Evolutionary conservation across 169 alveolate genomes (phyloP), one percentile per base, ranked within the genome.

Genomic region (Cryptosporidium baileyi): DNA sequence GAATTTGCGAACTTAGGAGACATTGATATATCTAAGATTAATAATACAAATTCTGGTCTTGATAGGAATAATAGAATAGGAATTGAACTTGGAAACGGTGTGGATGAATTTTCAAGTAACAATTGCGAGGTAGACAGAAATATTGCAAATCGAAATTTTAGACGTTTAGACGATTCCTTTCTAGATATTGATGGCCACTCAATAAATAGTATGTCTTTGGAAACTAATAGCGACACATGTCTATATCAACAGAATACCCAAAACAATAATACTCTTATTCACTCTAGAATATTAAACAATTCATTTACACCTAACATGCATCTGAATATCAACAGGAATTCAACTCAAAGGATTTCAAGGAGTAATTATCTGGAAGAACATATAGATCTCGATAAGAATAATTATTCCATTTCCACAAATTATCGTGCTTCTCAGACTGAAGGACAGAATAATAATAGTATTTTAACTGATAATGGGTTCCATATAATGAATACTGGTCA

Each of bases 141-240:
- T 17, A 22, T 49, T 5, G 61, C 47, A 13, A 30, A 38, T 51
- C 60, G 43, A 24, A 51, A 41, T 47, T 17, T 34, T 65, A 62
- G 63, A 5, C 81, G 81, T 17, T 19, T 47, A 51, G 81, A 65
- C 22, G 63, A 51, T 4, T 32, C 81, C 19, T 65, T 32, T 41
- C 81, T 65, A 13, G 81, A 65, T 24, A 26, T 51, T 13, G 81
- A 65, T 51, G 30, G 80, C 17, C n/a, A 1, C 41, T 65, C 81
- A 6, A 45, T 65, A 26, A 65, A 65, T 60, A 32, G 54, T n/a
- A 40, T 49, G 22, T 36, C 79, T 61, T 61, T 54, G n/a, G 79
- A 61, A 19, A 61, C 79, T n/a, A n/a, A n/a, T n/a, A n/a, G n/a
- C n/a, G n/a, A n/a, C n/a, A n/a, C n/a, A n/a, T n/a, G n/a, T n/a